Evolutionary conservation across 768 basidiomycete genomes (phyloP), one percentile per base, ranked within the genome.

Genomic region (Mycena crocata): DNA sequence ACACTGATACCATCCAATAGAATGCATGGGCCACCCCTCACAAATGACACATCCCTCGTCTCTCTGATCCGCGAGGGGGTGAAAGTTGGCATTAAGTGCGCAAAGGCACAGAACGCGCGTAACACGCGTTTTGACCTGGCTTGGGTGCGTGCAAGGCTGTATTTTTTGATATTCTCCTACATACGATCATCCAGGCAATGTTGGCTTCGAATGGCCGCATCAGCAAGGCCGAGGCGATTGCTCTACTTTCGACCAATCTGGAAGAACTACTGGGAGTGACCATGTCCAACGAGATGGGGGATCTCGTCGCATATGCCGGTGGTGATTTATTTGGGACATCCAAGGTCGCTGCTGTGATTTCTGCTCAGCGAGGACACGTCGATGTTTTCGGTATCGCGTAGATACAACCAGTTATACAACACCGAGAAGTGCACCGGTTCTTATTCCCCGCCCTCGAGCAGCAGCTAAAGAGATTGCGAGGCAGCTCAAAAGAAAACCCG

Each of bases 401-500:
- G 44, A 31, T 57, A 40, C 49, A 52, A 23, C 21, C 31, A 50
- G 62, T 75, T 78, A 86, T 73, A 85, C 89, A 40, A 90, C 90
- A 14, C 91, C 92, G 28, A 93, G 84, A 28, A 93, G 81, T 58
- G 87, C 88, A 40, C 86, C 84, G 65, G 83, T 84, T 77, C 84
- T 90, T 71, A 93, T 85, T 34, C 90, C 90, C 72, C 91, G 83
- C 17, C 90, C 89, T 67, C 88, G 84, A 17, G 91, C 88, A 62
- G 93, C 93, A 31, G 87, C 87, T 34, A 94, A 79, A 71, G 93
- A 90, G 60, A 95, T 94, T 5, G 85, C 89, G 50, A 94, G 81
- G 73, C 93, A 94, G 75, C 94, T 95, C 48, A 95, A 77, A 55
- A 95, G 73, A 73, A 94, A 95, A 2, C 93, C 94, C 3, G 92